Conservation (phyloP, 768 basidiomycete genomes). For the Cystofilobasidium ferigula region DNA sequence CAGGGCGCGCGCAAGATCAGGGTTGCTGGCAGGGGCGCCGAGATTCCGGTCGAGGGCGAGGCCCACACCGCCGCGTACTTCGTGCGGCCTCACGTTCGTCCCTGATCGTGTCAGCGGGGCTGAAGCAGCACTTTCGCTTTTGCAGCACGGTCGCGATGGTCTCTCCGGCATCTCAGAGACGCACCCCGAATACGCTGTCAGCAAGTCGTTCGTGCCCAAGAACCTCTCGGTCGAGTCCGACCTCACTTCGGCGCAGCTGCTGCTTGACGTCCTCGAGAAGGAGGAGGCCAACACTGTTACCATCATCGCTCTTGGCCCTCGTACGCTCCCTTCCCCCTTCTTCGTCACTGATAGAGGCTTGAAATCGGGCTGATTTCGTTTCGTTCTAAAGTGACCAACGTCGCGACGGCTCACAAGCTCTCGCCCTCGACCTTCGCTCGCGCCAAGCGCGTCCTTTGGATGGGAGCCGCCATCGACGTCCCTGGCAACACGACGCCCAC, state of each 20-base stretch:
- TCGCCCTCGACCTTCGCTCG: slow-evolving; percentile 49
- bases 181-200: slow-evolving; percentile 31
- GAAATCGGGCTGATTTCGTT: not conserved
- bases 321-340: slow-evolving; percentile 24
- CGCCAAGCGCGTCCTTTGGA: slow-evolving; percentile 58
- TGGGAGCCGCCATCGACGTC: slow-evolving; percentile 89
- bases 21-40: slow-evolving; percentile 42
- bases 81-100: slow-evolving; percentile 28
- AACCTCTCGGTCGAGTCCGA: slow-evolving; percentile 31
- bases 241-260: slow-evolving; percentile 33
- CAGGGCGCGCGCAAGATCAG: slow-evolving; percentile 13
- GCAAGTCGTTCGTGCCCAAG: slow-evolving; percentile 26
- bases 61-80: slow-evolving; percentile 71
- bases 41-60: slow-evolving; percentile 58
- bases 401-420: slow-evolving; percentile 54
- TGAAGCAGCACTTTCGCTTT: not conserved
- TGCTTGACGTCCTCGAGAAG: slow-evolving; percentile 33
- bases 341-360: not conserved
- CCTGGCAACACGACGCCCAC: slow-evolving; percentile 74
- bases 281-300: slow-evolving; percentile 34
- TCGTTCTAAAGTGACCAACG: slow-evolving; percentile 58
- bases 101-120: not conserved
- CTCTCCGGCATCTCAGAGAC: slow-evolving; percentile 38
- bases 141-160: slow-evolving; percentile 38
- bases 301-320: slow-evolving; percentile 38